Evolutionary conservation across 169 alveolate species (phyloP).

Genomic region (Sarcocystis neurona): DNA sequence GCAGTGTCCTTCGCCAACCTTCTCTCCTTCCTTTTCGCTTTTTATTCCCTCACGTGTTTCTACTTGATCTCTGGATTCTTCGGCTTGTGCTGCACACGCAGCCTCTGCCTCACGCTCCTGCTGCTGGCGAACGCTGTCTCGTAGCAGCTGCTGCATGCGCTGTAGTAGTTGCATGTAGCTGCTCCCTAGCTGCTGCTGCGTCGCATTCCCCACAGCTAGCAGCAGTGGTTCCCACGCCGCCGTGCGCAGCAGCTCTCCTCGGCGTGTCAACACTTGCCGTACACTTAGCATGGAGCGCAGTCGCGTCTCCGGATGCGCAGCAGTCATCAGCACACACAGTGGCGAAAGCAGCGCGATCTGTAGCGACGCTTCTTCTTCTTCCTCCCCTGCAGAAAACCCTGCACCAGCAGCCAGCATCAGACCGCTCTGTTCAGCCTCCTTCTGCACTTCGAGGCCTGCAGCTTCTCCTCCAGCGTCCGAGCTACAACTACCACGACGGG

Average conservation of each 20-base stretch:
- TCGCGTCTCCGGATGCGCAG: not conserved
- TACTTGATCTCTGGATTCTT: too few relatives aligned
- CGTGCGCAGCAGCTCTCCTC: not conserved
- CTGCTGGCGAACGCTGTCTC: too few relatives aligned
- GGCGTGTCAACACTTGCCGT: not conserved
- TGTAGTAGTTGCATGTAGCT: too few relatives aligned
- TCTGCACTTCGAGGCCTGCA: not conserved
- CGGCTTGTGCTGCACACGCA: too few relatives aligned
- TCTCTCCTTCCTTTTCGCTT: not conserved
- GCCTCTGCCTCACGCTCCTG: not conserved
- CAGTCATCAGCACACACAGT: not conserved
- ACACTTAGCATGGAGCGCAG: not conserved
- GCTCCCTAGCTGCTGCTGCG: constrained; percentile 17
- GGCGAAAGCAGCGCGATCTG: not conserved
- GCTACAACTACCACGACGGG: too few relatives aligned
- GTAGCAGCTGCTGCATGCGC: not conserved
- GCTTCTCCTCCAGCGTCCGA: not conserved
- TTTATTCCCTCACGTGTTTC: too few relatives aligned
- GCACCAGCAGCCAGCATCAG: not conserved
- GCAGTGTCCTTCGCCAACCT: not conserved
- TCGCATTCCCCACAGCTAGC: not conserved
- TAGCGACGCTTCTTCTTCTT: not conserved
- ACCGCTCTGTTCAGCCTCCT: not conserved
- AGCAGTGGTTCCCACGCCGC: not conserved
- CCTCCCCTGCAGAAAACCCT: not conserved